A percentile compares a stretch with the other conserved stretches of the same genome.
Conservation (phyloP, 345 rosid species). For the Dipteronia dyeriana region DNA sequence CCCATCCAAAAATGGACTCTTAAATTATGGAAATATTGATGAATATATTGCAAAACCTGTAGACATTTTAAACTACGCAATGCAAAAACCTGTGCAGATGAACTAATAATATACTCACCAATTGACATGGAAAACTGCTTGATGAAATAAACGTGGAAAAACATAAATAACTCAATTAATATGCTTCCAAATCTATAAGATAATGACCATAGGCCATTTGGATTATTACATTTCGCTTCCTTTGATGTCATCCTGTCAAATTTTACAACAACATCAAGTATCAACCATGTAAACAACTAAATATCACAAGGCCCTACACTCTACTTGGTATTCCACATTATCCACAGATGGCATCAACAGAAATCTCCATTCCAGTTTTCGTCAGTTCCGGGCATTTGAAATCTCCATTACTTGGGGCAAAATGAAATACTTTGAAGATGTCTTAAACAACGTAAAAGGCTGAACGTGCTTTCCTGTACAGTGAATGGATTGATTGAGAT, state of each 20-base stretch:
- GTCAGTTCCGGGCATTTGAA: neutral
- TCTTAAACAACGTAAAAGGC: neutral
- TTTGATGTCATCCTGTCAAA: neutral
- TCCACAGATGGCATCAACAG: neutral
- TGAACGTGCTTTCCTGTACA: neutral
- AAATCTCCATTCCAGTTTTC: neutral
- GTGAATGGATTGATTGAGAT: neutral
- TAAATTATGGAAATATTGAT: no score
- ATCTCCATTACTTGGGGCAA: neutral
- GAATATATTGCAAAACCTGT: no score
- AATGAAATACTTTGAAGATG: conserved; percentile 1
- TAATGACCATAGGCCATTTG: neutral
- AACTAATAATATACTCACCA: neutral
- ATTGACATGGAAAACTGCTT: neutral
- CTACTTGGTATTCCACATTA: neutral
- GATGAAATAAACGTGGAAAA: neutral
- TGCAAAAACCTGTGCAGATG: neutral
- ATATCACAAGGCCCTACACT: neutral
- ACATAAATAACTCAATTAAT: neutral
- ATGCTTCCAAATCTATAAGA: neutral
- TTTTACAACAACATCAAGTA: conserved; percentile 17
- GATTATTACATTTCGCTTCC: neutral
- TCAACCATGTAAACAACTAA: conserved; percentile 4
- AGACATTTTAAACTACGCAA: no score
- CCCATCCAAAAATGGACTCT: no score